These are phyloP conservation scores for Pleodorina starrii DNA, from an alignment of 139 green algal genomes.

Conservation along the genomic window DNA sequence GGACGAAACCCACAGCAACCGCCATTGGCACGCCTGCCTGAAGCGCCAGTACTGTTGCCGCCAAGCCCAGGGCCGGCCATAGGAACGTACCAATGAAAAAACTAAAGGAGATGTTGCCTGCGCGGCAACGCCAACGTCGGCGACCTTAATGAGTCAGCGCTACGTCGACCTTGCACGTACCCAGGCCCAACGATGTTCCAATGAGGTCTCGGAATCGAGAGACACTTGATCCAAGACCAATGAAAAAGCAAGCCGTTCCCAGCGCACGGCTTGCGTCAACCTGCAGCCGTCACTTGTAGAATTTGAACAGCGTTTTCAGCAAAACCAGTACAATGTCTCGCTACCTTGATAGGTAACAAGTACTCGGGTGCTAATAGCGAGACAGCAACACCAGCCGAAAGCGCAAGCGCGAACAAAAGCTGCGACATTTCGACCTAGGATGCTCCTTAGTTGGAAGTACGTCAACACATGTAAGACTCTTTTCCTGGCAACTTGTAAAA, in stretches of 20 bases:
- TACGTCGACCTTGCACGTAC: neutral
- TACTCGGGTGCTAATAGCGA: neutral
- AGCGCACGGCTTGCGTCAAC: neutral
- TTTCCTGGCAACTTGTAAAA: no score
- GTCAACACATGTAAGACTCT: no score
- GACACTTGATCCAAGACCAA: neutral
- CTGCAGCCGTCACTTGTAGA: neutral
- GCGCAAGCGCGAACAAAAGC: neutral
- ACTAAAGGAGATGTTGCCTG: constrained; percentile 32
- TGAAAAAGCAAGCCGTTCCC: neutral
- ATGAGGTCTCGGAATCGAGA: neutral
- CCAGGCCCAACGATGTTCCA: neutral
- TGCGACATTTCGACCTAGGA: no score
- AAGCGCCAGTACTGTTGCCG: neutral
- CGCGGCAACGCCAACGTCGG: neutral
- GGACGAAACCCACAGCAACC: constrained; percentile 11
- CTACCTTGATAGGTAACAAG: neutral
- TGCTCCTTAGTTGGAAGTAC: no score
- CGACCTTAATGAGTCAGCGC: neutral
- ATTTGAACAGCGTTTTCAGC: neutral
- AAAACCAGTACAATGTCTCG: neutral
- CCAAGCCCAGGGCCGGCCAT: constrained; percentile 26
- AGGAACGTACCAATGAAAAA: constrained; percentile 28
- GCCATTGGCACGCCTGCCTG: neutral
- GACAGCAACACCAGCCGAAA: neutral